Conservation (phyloP, 2,329 filamentous ascomycete genomes). For the Fusarium sambucinum region DNA sequence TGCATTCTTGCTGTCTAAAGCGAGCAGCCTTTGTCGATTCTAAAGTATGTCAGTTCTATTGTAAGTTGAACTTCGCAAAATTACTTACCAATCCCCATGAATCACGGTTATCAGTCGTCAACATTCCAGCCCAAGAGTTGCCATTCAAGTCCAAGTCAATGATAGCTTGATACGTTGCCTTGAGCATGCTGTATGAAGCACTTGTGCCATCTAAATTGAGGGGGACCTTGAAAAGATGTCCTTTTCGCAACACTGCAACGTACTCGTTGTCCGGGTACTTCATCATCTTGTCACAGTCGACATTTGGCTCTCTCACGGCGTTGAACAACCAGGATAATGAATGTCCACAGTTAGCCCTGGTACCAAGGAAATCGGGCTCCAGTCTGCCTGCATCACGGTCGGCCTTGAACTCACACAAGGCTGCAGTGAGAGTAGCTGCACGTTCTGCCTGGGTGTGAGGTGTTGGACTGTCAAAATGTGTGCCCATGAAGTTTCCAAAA, state of each 20-base stretch:
- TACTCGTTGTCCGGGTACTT: conserved; percentile 7
- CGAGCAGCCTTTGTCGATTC: conserved; percentile 7
- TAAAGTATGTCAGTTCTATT: neutral
- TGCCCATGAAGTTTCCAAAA: conserved; percentile 11
- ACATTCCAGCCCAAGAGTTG: conserved; percentile 4
- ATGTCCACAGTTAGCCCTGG: conserved; percentile 2
- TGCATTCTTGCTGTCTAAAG: neutral
- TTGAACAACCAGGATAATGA: conserved; percentile 15
- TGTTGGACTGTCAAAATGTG: neutral
- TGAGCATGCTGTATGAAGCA: conserved; percentile 1
- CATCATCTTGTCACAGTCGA: conserved; percentile 20
- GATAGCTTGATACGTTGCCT: conserved; percentile 1
- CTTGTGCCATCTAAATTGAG: neutral
- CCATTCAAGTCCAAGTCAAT: conserved; percentile 1
- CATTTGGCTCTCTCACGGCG: conserved; percentile 9
- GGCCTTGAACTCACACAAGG: conserved; percentile 7
- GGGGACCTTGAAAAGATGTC: conserved; percentile 7
- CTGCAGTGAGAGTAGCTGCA: conserved; percentile 5
- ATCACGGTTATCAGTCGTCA: conserved; percentile 16
- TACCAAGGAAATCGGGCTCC: conserved; percentile 6
- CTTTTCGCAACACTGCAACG: conserved; percentile 2
- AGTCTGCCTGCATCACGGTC: conserved; percentile 1
- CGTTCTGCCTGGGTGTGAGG: conserved; percentile 4
- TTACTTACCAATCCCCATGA: conserved; percentile 8
- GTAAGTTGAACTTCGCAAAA: accelerated